A percentile compares a stretch with the other conserved stretches of the same genome.
Conservation (phyloP, 2,329 filamentous ascomycete genomes). For the Podosphaera fusca region DNA sequence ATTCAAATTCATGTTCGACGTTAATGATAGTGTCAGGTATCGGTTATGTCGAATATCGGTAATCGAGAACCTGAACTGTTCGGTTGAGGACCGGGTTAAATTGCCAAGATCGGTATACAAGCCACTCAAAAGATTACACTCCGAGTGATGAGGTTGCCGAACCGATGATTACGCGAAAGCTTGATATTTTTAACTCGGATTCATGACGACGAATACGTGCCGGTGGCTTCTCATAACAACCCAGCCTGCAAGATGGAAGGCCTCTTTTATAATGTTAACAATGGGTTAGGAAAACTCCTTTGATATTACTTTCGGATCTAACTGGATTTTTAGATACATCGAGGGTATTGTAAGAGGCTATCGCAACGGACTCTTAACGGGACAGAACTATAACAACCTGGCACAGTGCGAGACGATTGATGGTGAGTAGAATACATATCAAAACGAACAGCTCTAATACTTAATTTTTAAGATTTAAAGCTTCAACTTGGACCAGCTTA, state of each 20-base stretch:
- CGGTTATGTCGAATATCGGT: no score
- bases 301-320: slow-evolving; percentile 6
- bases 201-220: background rate
- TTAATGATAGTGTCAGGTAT: no score
- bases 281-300: slow-evolving; percentile 35
- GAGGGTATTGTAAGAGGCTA: slow-evolving; percentile 96
- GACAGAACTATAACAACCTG: slow-evolving; percentile 81
- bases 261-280: slow-evolving; percentile 83
- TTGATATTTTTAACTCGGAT: background rate
- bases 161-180: no score
- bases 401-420: slow-evolving; percentile 96
- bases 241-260: slow-evolving; percentile 47
- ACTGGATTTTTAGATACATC: slow-evolving; percentile 45
- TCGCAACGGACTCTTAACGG: slow-evolving; percentile 75
- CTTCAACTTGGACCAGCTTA: slow-evolving; percentile 91
- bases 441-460: slow-evolving; percentile 1
- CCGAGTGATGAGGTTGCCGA: no score
- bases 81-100: no score
- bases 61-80: no score
- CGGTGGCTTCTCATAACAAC: background rate
- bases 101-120: no score
- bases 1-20: no score
- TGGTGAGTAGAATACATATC: slow-evolving; percentile 29
- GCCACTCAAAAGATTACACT: no score
- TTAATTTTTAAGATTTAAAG: slow-evolving; percentile 55